These are phyloP conservation scores for Psilocybe tampanensis DNA, from an alignment of 768 basidiomycete species.

Conservation along the genomic window DNA sequence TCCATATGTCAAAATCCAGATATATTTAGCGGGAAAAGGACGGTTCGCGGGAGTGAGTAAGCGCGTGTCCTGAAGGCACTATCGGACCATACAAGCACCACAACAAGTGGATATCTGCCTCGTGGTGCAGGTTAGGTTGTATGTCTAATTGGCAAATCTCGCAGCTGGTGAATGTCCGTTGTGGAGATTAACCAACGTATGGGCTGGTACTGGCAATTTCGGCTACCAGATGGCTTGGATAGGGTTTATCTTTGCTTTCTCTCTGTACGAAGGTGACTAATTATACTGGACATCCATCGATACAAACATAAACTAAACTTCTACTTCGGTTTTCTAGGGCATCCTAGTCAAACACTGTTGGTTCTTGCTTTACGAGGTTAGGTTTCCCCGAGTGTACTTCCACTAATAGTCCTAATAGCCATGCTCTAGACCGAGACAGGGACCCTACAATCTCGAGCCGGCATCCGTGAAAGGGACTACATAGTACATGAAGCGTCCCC, in stretches of 20 bases:
- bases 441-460: constrained; percentile 1
- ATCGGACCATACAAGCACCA: constrained; percentile 3
- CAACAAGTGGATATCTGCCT: background rate
- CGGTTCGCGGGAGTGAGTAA: constrained; percentile 24
- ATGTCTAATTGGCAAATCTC: background rate
- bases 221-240: background rate
- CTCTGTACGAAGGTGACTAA: background rate
- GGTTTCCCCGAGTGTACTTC: background rate
- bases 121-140: background rate
- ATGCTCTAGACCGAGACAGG: background rate
- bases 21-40: constrained; percentile 16
- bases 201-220: background rate
- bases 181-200: background rate
- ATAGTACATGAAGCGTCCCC: constrained; percentile 6
- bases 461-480: background rate
- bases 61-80: constrained; percentile 5
- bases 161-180: background rate
- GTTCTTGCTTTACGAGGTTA: background rate
- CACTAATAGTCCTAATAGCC: background rate
- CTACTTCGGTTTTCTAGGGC: background rate
- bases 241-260: background rate
- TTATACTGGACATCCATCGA: background rate
- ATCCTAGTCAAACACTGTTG: background rate
- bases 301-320: background rate
- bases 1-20: constrained; percentile 10